phyloP scores from a whole-genome alignment of 768 basidiomycete species.

The Leccinum longicurvipes region DNA sequence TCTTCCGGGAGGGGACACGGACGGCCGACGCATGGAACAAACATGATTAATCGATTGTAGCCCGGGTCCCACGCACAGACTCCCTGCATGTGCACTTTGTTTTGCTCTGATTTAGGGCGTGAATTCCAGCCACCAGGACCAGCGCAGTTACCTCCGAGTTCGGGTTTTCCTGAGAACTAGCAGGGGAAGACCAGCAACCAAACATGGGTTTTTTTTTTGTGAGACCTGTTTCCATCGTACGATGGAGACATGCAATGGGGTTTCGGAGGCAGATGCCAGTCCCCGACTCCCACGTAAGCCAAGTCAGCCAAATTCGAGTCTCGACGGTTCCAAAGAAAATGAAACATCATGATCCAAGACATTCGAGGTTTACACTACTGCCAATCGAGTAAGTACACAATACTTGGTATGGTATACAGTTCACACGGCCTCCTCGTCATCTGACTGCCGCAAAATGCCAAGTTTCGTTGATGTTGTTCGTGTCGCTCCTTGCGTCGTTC shows the following conservation, averaged over 20 bases:
- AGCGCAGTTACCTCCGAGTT: not conserved
- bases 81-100: not conserved
- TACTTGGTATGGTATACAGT: not conserved
- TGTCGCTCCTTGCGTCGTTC: constrained; percentile 42
- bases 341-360: too few species aligned
- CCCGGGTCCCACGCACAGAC: not conserved
- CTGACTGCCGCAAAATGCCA: not conserved
- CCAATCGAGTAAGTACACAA: too few species aligned
- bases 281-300: too few species aligned
- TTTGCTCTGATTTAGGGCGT: not conserved
- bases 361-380: too few species aligned
- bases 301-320: too few species aligned
- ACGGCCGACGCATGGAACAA: not conserved
- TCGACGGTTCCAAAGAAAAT: too few species aligned
- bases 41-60: not conserved
- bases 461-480: constrained; percentile 10
- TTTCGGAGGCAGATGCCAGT: not conserved
- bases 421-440: not conserved
- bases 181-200: not conserved
- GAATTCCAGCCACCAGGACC: not conserved
- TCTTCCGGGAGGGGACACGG: not conserved
- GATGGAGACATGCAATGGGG: not conserved
- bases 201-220: not conserved
- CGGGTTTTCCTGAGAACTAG: not conserved
- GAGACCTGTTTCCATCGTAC: not conserved